A percentile compares a stretch with the other conserved stretches of the same genome.
Evolutionary conservation across 805 yeast genomes (phyloP).

Genomic region (Candida boleticola): DNA sequence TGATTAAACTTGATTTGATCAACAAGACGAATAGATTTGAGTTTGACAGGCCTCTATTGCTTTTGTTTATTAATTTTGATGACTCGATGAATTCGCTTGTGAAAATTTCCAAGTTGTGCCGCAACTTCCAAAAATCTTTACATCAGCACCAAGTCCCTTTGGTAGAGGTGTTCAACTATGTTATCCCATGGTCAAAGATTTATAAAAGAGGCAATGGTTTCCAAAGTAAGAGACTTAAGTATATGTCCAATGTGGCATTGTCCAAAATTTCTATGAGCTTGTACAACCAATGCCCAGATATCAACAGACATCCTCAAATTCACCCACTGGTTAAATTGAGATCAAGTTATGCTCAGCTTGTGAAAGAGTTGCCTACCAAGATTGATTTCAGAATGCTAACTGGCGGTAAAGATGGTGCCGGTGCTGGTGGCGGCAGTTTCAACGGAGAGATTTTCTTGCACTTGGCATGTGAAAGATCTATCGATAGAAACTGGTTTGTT

Average conservation of each 20-base stretch:
- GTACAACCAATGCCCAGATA: conserved; percentile 55
- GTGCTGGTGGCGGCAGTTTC: conserved; percentile 10
- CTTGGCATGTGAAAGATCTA: conserved; percentile 78
- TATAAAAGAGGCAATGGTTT: conserved; percentile 19
- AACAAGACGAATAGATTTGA: conserved; percentile 41
- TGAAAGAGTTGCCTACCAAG: conserved; percentile 35
- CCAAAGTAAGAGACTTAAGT: conserved; percentile 14
- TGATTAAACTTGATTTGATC: conserved; percentile 38
- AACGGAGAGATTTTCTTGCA: conserved; percentile 79
- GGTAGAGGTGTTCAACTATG: conserved; percentile 36
- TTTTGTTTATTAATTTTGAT: conserved; percentile 50
- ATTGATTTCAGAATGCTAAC: conserved; percentile 36
- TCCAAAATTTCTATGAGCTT: conserved; percentile 50
- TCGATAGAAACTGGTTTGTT: conserved; percentile 78
- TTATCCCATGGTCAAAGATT: conserved; percentile 29
- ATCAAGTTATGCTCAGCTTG: conserved; percentile 29
- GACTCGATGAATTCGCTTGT: conserved; percentile 43
- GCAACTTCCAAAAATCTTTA: conserved; percentile 42
- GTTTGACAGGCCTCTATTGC: conserved; percentile 47
- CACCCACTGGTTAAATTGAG: conserved; percentile 7
- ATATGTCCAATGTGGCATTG: conserved; percentile 33
- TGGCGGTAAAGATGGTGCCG: conserved; percentile 9
- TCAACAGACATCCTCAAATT: neutral
- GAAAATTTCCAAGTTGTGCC: conserved; percentile 45
- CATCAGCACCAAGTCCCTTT: conserved; percentile 39